A percentile compares a stretch with the other conserved stretches of the same genome.
Conservation (phyloP, 2,329 filamentous ascomycete genomes). For the Chrysoporthe deuterocubensis region DNA sequence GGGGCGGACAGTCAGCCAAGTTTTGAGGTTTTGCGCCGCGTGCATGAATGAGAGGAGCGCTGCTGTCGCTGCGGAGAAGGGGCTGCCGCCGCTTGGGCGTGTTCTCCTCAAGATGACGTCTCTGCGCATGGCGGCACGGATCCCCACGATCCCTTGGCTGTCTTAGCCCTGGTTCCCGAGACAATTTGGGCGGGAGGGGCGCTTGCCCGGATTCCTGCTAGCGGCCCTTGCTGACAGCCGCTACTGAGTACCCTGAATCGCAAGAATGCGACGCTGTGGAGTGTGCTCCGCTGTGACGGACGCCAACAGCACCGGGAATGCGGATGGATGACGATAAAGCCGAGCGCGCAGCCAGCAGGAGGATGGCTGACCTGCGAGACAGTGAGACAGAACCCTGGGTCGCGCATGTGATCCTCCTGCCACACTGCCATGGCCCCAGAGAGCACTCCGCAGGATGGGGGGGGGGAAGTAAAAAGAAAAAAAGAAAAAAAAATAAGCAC, state of each 20-base stretch:
- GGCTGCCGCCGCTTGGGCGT: not conserved
- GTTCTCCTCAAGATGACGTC: slow-evolving; percentile 18
- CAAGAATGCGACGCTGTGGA: slow-evolving; percentile 1
- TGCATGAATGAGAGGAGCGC: slow-evolving; percentile 8
- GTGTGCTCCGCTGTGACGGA: not conserved
- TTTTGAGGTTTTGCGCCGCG: slow-evolving; percentile 2
- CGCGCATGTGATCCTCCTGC: not conserved
- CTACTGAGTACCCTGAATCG: slow-evolving; percentile 4
- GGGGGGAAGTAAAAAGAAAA: not conserved
- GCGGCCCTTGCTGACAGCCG: slow-evolving; percentile 1
- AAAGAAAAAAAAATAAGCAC: not conserved
- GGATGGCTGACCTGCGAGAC: not conserved
- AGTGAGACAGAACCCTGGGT: not conserved
- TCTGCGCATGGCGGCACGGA: not conserved
- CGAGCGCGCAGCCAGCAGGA: not conserved
- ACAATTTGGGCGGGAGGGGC: slow-evolving; percentile 17
- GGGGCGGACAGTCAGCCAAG: not conserved
- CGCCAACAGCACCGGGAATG: not conserved
- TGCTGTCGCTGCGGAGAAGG: not conserved
- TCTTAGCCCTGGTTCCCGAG: not conserved
- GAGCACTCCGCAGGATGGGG: too few relatives aligned
- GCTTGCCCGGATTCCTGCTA: slow-evolving; percentile 13
- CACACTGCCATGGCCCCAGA: not conserved
- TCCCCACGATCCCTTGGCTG: not conserved
- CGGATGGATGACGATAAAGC: not conserved